Conservation (phyloP, 805 yeast species). For the Yarrowia divulgata region DNA sequence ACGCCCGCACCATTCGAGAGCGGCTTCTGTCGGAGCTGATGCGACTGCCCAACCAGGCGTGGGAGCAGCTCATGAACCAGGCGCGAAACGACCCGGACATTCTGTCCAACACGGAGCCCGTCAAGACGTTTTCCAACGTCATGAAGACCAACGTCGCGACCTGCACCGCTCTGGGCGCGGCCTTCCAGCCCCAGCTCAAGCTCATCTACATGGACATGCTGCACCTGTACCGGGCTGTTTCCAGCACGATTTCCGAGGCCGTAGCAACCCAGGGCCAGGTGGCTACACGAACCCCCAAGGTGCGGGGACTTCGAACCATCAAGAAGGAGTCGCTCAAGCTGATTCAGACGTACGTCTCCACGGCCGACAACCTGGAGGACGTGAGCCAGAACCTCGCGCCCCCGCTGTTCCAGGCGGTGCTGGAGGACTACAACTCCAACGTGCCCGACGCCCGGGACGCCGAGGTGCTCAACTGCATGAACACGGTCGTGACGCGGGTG, state of each 20-base stretch:
- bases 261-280: constrained; percentile 82
- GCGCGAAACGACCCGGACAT: constrained; percentile 84
- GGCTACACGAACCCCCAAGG: constrained; percentile 94
- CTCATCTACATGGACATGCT: constrained; percentile 88
- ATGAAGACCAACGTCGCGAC: constrained; percentile 95
- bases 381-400: constrained; percentile 82
- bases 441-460: constrained; percentile 98
- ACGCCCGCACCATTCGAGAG: constrained; percentile 70
- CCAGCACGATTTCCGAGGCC: constrained; percentile 79
- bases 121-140: constrained; percentile 90
- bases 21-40: constrained; percentile 77
- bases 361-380: constrained; percentile 85
- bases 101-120: constrained; percentile 77
- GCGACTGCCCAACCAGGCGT: constrained; percentile 92
- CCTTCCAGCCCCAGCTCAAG: constrained; percentile 86
- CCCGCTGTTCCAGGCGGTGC: constrained; percentile 81
- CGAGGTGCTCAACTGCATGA: constrained; percentile 93
- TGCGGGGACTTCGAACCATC: constrained; percentile 93
- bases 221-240: constrained; percentile 85
- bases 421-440: constrained; percentile 85
- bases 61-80: constrained; percentile 87
- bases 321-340: constrained; percentile 91
- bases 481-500: constrained; percentile 85
- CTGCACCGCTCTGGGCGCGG: constrained; percentile 92
- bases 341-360: constrained; percentile 85